Conservation (phyloP, 208 protist species). For the Acanthamoeba culbertsoni region DNA sequence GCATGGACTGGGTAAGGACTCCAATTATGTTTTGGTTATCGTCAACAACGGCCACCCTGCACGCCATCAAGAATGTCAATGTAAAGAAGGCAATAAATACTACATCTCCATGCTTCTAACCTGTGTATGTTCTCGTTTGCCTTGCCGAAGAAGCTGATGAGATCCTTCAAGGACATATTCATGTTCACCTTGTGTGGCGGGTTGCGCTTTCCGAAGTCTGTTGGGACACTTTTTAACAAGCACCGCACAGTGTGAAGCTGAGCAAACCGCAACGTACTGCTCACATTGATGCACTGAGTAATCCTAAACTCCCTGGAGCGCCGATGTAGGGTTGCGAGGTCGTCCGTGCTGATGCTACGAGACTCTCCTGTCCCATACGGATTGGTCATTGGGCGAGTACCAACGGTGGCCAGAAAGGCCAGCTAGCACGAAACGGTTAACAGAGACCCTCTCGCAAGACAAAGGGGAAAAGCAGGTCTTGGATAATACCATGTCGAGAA, state of each 20-base stretch:
- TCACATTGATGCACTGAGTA: neutral
- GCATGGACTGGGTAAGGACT: slow-evolving; percentile 1
- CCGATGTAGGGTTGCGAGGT: neutral
- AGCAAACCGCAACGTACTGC: neutral
- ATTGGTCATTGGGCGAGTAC: neutral
- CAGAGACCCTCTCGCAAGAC: neutral
- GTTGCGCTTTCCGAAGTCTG: slow-evolving; percentile 13
- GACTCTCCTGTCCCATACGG: neutral
- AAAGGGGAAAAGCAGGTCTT: neutral
- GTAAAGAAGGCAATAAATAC: neutral
- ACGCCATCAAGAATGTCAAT: neutral
- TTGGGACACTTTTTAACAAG: neutral
- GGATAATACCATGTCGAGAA: neutral
- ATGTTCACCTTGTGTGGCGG: neutral
- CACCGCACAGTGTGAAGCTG: neutral
- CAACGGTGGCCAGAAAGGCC: neutral
- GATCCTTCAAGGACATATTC: neutral
- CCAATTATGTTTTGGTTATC: slow-evolving; percentile 5
- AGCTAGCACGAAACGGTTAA: too few relatives aligned
- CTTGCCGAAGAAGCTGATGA: neutral
- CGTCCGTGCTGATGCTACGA: neutral
- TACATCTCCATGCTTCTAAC: neutral
- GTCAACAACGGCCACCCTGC: neutral
- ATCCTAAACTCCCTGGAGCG: slow-evolving; percentile 2
- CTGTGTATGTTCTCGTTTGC: neutral